Base-by-base conservation (phyloP, 805 yeast species). In the Candida ponderosae region DNA sequence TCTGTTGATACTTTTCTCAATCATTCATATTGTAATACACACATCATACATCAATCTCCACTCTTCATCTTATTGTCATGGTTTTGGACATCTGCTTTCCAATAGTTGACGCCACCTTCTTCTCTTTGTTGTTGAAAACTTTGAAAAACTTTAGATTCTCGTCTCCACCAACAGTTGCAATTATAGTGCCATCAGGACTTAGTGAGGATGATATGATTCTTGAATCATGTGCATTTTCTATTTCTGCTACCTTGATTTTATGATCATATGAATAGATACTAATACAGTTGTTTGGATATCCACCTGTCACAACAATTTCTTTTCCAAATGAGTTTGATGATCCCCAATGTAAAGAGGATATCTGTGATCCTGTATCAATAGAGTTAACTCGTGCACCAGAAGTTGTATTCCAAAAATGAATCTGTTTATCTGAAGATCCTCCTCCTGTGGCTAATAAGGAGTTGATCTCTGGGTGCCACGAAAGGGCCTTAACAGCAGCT, bases 101-200 rank as follows among this genome's bases (percentile, higher is more conserved):
- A 27, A 62, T 53, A 29, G 63, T 56, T 11, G 51, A 46, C 9
- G 44, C 38, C 43, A 60, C 50, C 44, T 53, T 54, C 52, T 59
- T 53, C 46, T 66, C 59, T 47, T 61, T 56, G 44, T 59, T 37
- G 51, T 90, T 96, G 59, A 88, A 90, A 18, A 93, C 69, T 46
- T 85, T 81, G 89, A 95, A 93, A 62, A 93, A 93, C 62, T 93
- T 90, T 54, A 93, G 70, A 61, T 88, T 90, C 57, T 93, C 98
- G 60, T 93, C 97, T 11, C 95, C 94, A 3, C 97, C 94, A 33
- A 89, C 88, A 0, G 98, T 93, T 1, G 96, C 97, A 38, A 93
- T 63, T 0, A 94, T 85, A 36, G 85, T 75, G 14, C 83, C 85
- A 60, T 93, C 97, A 4, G 97, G 97, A 18, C 96, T 83, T 36